These are phyloP conservation scores for Phytophthora megakarya DNA, from an alignment of 352 stramenopile species.

Conservation along the genomic window DNA sequence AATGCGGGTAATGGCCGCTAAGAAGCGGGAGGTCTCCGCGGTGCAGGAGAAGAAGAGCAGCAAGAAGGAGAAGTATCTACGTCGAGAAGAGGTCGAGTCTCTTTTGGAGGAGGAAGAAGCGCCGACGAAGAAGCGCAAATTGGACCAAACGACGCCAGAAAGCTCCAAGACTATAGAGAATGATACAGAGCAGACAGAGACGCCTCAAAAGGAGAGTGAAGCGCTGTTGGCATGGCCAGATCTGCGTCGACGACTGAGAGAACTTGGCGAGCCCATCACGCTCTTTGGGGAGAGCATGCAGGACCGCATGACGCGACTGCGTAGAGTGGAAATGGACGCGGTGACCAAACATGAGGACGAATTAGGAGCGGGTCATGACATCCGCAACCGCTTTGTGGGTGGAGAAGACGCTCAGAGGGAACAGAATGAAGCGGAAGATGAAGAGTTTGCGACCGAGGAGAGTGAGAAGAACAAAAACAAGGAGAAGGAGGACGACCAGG, in stretches of 20 bases:
- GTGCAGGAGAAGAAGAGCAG: slow-evolving; percentile 53
- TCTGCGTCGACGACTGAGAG: slow-evolving; percentile 80
- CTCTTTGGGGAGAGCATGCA: slow-evolving; percentile 85
- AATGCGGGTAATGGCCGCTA: slow-evolving; percentile 74
- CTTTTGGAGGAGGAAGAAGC: slow-evolving; percentile 43
- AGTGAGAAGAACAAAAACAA: slow-evolving; percentile 17
- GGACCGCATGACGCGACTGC: slow-evolving; percentile 71
- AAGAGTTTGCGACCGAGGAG: slow-evolving; percentile 28
- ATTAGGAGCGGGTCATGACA: slow-evolving; percentile 73
- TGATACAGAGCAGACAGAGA: neutral
- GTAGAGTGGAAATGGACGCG: slow-evolving; percentile 63
- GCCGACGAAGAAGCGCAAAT: slow-evolving; percentile 52
- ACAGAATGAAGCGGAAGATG: slow-evolving; percentile 42
- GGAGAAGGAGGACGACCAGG: slow-evolving; percentile 47
- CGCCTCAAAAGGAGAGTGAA: slow-evolving; percentile 15
- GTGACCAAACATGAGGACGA: slow-evolving; percentile 72
- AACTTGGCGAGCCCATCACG: slow-evolving; percentile 82
- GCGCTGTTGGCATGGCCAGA: slow-evolving; percentile 67
- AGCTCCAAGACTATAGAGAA: slow-evolving; percentile 2
- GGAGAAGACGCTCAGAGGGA: slow-evolving; percentile 40
- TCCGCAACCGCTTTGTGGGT: slow-evolving; percentile 77
- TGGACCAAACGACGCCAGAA: slow-evolving; percentile 21
- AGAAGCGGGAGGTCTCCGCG: slow-evolving; percentile 77
- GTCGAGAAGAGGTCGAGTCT: slow-evolving; percentile 73
- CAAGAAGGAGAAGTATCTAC: slow-evolving; percentile 81